A percentile compares a stretch with the other conserved stretches of the same genome.
Evolutionary conservation across 495 filamentous ascomycete genomes (phyloP).

Genomic region (Endocarpon pusillum): DNA sequence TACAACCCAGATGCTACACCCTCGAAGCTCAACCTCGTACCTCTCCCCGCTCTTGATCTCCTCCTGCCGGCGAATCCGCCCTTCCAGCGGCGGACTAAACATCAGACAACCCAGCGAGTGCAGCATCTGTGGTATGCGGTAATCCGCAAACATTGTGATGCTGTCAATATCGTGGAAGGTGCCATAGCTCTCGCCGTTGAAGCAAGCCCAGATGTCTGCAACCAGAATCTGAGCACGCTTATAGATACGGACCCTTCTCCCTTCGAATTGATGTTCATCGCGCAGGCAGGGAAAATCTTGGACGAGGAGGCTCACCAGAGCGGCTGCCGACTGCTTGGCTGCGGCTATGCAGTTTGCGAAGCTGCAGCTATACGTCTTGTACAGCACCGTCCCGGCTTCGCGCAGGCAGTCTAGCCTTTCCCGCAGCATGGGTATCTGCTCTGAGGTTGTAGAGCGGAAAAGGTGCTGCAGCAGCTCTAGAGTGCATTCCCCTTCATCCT

Average conservation of each 20-base stretch:
- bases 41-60: constrained; percentile 50
- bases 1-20: constrained; percentile 83
- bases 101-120: constrained; percentile 64
- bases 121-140: constrained; percentile 88
- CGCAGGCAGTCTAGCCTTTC: constrained; percentile 65
- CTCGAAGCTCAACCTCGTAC: constrained; percentile 82
- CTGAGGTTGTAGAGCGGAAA: constrained; percentile 72
- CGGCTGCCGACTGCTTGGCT: constrained; percentile 64
- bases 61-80: constrained; percentile 42
- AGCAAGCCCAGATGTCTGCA: constrained; percentile 90
- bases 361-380: constrained; percentile 61
- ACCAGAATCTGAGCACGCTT: constrained; percentile 93
- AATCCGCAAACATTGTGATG: constrained; percentile 98
- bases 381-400: constrained; percentile 70
- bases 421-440: constrained; percentile 70
- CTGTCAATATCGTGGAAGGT: constrained; percentile 81
- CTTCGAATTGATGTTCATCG: constrained; percentile 59
- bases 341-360: constrained; percentile 57
- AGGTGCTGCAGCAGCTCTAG: constrained; percentile 56
- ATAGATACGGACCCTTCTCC: constrained; percentile 59
- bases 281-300: constrained; percentile 72
- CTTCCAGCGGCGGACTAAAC: constrained; percentile 65
- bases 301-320: constrained; percentile 66
- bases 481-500: constrained; percentile 56
- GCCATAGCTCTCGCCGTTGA: constrained; percentile 63